Evolutionary conservation across 768 basidiomycete genomes (phyloP).

Genomic region (Cyathus striatus): DNA sequence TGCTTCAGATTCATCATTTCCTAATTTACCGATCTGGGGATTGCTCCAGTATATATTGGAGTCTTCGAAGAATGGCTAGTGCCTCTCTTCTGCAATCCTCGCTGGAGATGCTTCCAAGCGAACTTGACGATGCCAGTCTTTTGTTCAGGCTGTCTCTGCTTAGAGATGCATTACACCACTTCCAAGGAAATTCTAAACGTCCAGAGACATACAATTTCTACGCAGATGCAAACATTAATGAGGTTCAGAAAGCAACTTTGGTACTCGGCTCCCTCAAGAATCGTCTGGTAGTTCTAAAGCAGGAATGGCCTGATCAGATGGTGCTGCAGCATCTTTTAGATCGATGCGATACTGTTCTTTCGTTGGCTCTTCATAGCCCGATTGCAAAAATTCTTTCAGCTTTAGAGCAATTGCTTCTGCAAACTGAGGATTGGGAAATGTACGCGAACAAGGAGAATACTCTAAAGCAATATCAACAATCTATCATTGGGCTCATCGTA

Average conservation of each 20-base stretch:
- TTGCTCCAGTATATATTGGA: too few relatives aligned
- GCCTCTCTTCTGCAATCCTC: slow-evolving; percentile 24
- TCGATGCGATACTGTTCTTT: slow-evolving; percentile 63
- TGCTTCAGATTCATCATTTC: slow-evolving; percentile 44
- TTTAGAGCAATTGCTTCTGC: slow-evolving; percentile 78
- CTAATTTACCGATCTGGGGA: slow-evolving; percentile 27
- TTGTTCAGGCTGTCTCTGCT: slow-evolving; percentile 50
- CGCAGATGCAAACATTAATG: slow-evolving; percentile 64
- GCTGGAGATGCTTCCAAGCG: slow-evolving; percentile 25
- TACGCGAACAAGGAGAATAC: slow-evolving; percentile 92
- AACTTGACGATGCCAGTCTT: slow-evolving; percentile 46
- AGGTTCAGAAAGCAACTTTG: slow-evolving; percentile 56
- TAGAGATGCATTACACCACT: slow-evolving; percentile 21
- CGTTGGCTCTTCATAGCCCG: slow-evolving; percentile 59
- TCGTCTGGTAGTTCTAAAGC: slow-evolving; percentile 52
- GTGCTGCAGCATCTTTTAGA: slow-evolving; percentile 80
- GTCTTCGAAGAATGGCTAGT: slow-evolving; percentile 27
- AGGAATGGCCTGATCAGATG: slow-evolving; percentile 97
- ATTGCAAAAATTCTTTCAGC: slow-evolving; percentile 79
- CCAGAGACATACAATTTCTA: slow-evolving; percentile 70
- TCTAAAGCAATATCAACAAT: slow-evolving; percentile 60
- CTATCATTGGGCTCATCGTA: slow-evolving; percentile 69
- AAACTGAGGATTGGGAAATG: slow-evolving; percentile 94
- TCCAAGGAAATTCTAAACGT: slow-evolving; percentile 6
- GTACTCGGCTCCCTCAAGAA: slow-evolving; percentile 45